phyloP scores from a whole-genome alignment of 495 filamentous ascomycete species.

The Neurospora sp. region DNA sequence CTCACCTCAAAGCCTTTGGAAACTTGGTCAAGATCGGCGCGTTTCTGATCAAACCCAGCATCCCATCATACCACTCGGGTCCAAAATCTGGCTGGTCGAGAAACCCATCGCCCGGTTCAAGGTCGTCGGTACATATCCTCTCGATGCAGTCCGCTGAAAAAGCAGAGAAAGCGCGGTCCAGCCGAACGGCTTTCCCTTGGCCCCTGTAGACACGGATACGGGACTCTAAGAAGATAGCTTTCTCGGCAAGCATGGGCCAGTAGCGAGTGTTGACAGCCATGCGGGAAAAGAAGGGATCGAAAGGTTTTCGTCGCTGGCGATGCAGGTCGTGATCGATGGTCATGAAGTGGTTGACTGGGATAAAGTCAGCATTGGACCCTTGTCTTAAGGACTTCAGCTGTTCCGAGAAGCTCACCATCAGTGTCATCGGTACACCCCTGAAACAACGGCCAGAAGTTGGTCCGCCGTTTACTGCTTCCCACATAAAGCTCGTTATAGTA shows the following conservation, averaged over 20 bases:
- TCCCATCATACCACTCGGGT: conserved; percentile 8
- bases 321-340: conserved; percentile 13
- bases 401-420: not conserved
- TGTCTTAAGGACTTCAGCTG: not conserved
- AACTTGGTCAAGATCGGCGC: conserved; percentile 14
- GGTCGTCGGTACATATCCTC: conserved; percentile 3
- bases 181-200: conserved; percentile 9
- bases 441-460: not conserved
- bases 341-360: conserved; percentile 3
- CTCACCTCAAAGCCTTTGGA: conserved; percentile 9
- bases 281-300: conserved; percentile 15
- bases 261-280: conserved; percentile 6
- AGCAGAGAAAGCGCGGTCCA: conserved; percentile 23
- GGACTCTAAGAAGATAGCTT: not conserved
- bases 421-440: not conserved
- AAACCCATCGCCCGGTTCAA: not conserved
- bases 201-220: not conserved
- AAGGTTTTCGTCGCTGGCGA: conserved; percentile 5
- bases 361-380: not conserved
- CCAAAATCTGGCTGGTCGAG: conserved; percentile 4
- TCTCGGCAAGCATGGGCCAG: conserved; percentile 6
- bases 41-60: conserved; percentile 3
- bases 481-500: conserved; percentile 29
- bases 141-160: conserved; percentile 4
- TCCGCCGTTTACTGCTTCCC: conserved; percentile 3